Percentiles rank a stretch among this genome's conserved stretches.
Conservation (phyloP, 2,329 filamentous ascomycete genomes). For the Periconia digitata region DNA sequence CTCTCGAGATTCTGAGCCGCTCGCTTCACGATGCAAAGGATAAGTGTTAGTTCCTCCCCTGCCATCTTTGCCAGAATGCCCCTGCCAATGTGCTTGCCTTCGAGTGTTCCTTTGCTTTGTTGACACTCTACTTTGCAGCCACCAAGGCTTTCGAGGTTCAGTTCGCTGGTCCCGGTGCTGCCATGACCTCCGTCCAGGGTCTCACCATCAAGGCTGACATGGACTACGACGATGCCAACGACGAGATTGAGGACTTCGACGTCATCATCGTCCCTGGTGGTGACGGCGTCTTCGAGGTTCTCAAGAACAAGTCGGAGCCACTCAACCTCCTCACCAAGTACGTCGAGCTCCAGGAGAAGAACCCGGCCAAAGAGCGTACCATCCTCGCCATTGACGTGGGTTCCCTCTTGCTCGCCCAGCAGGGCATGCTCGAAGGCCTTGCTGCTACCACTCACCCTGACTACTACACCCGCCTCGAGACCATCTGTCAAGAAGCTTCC, state of each 20-base stretch:
- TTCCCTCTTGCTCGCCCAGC: constrained; percentile 73
- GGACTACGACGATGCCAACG: constrained; percentile 75
- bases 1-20: constrained; percentile 59
- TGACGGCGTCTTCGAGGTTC: constrained; percentile 58
- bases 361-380: constrained; percentile 78
- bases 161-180: constrained; percentile 50
- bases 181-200: constrained; percentile 61
- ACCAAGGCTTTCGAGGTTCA: constrained; percentile 58
- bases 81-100: not conserved
- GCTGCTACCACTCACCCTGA: constrained; percentile 83
- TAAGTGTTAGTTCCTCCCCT: constrained; percentile 43
- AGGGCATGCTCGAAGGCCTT: constrained; percentile 76
- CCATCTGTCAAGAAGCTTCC: constrained; percentile 73
- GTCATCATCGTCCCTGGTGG: constrained; percentile 78
- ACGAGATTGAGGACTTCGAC: constrained; percentile 73
- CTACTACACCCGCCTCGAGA: constrained; percentile 78
- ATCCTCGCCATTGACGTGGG: constrained; percentile 80
- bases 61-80: not conserved
- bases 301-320: constrained; percentile 64
- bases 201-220: constrained; percentile 73
- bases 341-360: constrained; percentile 76
- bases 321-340: constrained; percentile 74
- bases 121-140: constrained; percentile 39
- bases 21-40: constrained; percentile 58
- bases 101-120: constrained; percentile 14